phyloP scores from a whole-genome alignment of 805 yeast genomes.

The Starmerella riodocensis region DNA sequence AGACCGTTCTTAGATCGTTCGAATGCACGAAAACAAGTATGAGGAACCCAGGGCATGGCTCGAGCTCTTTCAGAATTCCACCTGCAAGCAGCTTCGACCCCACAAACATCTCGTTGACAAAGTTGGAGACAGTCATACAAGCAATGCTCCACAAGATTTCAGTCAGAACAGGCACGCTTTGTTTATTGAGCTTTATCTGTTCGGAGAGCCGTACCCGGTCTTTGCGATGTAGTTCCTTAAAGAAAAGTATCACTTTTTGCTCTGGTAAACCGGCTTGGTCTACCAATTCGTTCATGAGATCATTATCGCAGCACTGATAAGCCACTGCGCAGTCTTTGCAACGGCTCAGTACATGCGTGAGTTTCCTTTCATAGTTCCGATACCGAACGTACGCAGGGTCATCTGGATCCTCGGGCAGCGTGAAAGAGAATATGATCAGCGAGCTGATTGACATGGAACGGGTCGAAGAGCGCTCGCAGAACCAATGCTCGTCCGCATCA shows the following conservation, averaged over 20 bases:
- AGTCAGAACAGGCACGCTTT: constrained; percentile 3
- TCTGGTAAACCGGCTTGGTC: background rate
- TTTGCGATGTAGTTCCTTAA: constrained; percentile 4
- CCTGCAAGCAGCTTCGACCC: constrained; percentile 1
- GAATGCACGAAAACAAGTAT: background rate
- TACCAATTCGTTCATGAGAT: constrained; percentile 1
- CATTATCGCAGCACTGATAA: constrained; percentile 12
- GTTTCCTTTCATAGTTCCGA: background rate
- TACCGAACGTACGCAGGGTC: constrained; percentile 3
- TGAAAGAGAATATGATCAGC: constrained; percentile 16
- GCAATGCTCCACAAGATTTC: constrained; percentile 15
- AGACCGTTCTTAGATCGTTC: background rate
- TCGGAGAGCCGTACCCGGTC: constrained; percentile 9
- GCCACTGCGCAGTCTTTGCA: constrained; percentile 13
- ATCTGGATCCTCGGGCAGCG: constrained; percentile 3
- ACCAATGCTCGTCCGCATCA: constrained; percentile 14
- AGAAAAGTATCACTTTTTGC: constrained; percentile 5
- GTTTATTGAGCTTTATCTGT: background rate
- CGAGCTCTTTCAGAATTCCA: background rate
- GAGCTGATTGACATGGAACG: constrained; percentile 11
- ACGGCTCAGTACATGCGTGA: constrained; percentile 2
- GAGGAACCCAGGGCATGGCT: constrained; percentile 7
- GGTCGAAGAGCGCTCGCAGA: constrained; percentile 8
- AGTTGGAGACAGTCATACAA: constrained; percentile 5
- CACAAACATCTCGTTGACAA: constrained; percentile 1